Percentiles rank a stretch among this genome's conserved stretches.
phyloP scores from a whole-genome alignment of 768 basidiomycete species.

The Serendipita sp. region DNA sequence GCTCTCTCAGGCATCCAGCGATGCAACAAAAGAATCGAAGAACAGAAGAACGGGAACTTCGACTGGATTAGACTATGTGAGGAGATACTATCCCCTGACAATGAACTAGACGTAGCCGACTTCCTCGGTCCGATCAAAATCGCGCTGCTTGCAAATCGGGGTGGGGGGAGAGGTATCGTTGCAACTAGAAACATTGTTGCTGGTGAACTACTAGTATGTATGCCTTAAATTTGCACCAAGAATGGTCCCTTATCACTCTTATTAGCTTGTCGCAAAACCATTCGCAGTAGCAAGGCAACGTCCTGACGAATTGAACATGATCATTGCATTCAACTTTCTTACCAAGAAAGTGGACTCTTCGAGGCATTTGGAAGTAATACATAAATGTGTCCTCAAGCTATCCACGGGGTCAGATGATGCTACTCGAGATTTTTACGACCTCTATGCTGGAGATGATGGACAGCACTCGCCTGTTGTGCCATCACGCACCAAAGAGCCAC shows the following conservation, averaged over 20 bases:
- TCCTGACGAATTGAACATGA: constrained; percentile 3
- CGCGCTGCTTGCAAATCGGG: constrained; percentile 8
- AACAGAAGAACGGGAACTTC: constrained; percentile 14
- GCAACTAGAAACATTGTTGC: constrained; percentile 13
- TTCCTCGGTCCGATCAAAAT: constrained; percentile 16
- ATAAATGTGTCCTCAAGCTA: constrained; percentile 8
- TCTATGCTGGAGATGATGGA: constrained; percentile 17
- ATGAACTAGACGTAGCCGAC: constrained; percentile 16
- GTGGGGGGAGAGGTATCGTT: constrained; percentile 18
- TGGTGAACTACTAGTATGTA: constrained; percentile 18
- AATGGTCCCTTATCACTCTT: neutral
- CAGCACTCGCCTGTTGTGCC: constrained; percentile 14
- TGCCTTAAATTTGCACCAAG: neutral
- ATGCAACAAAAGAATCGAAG: constrained; percentile 13
- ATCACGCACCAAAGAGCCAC: neutral
- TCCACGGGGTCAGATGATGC: neutral
- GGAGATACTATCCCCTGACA: constrained; percentile 4
- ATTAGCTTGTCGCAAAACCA: constrained; percentile 17
- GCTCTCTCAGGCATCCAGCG: constrained; percentile 12
- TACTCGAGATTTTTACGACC: constrained; percentile 11
- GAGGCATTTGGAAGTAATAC: constrained; percentile 16
- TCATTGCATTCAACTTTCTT: constrained; percentile 9
- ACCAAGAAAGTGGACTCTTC: constrained; percentile 6
- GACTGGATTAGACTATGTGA: constrained; percentile 17
- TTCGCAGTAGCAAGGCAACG: constrained; percentile 14